Evolutionary conservation across 805 yeast genomes (phyloP), one percentile per base, ranked within the genome.

Genomic region (Lipomyces lipofer): DNA sequence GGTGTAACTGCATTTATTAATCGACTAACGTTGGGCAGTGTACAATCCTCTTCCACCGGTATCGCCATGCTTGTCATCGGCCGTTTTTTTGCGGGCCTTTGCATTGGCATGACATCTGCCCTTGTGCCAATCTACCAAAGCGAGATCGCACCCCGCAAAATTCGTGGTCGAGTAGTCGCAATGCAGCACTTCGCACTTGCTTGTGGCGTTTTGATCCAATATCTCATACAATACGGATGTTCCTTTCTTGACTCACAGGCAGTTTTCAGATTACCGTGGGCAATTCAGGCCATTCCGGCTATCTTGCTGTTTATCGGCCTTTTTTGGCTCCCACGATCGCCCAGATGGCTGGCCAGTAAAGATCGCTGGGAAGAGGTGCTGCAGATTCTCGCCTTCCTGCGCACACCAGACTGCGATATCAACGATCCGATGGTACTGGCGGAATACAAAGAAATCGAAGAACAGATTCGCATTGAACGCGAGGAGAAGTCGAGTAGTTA

Each of bases 101-200:
- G 96, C 1, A 90, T 89, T 22, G 96, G 96, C 3, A 72, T 88
- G 45, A 72, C 88, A 43, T 83, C 91, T 25, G 84, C 94, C 4
- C 84, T 88, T 58, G 90, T 89, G 8, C 96, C 96, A 0, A 82
- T 87, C 46, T 89, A 87, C 70, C 95, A 88, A 67, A 82, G 90
- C 48, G 96, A 89, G 67, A 87, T 89, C 46, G 81, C 90, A 6
- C 96, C 96, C 1, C 84, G 89, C 22, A 86, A 87, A 64, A 86
- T 86, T 62, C 77, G 96, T 66, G 96, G 96, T 2, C 79, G 81
- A 65, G 74, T 88, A 50, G 95, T 91, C 3, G 86, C 95, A 66
- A 85, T 88, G 28, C 94, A 88, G 67, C 89, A 88, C 69, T 84
- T 94, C 0, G 95, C 95, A 8, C 88, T 32, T 32, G 12, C 36